phyloP scores from a whole-genome alignment of 164 flowering plant genomes.

The Chimonanthus praecox region DNA sequence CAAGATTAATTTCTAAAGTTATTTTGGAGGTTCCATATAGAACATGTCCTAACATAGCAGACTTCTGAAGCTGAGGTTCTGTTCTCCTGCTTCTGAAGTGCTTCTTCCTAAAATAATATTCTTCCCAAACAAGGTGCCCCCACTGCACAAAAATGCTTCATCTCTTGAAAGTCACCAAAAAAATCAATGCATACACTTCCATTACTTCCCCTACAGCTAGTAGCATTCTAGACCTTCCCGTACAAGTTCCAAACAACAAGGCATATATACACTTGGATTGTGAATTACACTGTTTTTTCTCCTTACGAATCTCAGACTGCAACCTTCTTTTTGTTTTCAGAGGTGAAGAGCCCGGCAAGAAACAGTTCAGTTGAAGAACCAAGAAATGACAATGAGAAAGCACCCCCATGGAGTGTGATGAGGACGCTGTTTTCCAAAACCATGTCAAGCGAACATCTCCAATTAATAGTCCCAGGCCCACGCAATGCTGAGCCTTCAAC shows the following conservation, averaged over 20 bases:
- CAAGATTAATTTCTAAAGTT: not conserved
- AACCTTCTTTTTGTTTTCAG: slow-evolving; percentile 11
- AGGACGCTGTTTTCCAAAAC: slow-evolving; percentile 10
- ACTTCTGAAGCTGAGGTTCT: not conserved
- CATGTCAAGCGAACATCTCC: slow-evolving; percentile 16
- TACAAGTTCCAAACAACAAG: not conserved
- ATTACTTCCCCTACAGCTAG: not conserved
- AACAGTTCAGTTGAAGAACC: slow-evolving; percentile 6
- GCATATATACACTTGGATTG: not conserved
- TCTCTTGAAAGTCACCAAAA: not conserved
- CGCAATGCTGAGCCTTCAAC: slow-evolving; percentile 6
- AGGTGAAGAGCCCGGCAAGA: slow-evolving; percentile 4
- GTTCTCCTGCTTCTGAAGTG: not conserved
- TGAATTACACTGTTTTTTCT: not conserved
- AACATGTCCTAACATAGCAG: not conserved
- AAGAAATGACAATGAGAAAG: slow-evolving; percentile 14
- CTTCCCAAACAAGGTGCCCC: not conserved
- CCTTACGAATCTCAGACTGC: not conserved
- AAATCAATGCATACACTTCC: not conserved
- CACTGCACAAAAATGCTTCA: no score
- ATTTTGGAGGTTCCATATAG: not conserved
- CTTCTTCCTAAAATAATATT: not conserved
- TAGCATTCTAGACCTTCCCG: not conserved
- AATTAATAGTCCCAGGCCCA: not conserved
- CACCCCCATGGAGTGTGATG: slow-evolving; percentile 3